Evolutionary conservation across 805 yeast species (phyloP).

Genomic region (Jamesozyma hellenica): DNA sequence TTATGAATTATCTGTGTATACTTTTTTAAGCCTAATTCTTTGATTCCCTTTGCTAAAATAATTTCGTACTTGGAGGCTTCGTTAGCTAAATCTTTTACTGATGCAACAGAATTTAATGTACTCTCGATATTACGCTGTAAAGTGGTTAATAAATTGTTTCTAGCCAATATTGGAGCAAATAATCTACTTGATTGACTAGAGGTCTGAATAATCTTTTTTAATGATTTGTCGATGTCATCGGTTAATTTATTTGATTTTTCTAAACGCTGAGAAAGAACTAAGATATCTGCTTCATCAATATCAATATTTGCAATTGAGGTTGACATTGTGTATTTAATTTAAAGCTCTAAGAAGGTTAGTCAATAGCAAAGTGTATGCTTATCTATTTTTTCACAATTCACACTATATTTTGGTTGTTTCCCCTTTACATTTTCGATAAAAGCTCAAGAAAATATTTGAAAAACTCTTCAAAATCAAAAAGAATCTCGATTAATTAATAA

Average conservation of each 20-base stretch:
- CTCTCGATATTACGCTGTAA: conserved; percentile 50
- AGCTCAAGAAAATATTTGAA: too few species aligned
- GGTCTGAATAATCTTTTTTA: conserved; percentile 36
- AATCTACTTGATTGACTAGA: conserved; percentile 31
- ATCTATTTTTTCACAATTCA: too few species aligned
- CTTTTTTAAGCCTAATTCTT: conserved; percentile 26
- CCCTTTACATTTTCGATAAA: too few species aligned
- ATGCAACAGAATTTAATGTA: conserved; percentile 38
- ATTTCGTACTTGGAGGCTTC: conserved; percentile 36
- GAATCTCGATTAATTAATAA: too few species aligned
- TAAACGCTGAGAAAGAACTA: conserved; percentile 69
- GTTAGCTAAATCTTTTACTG: conserved; percentile 41
- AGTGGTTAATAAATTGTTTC: conserved; percentile 46
- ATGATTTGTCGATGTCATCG: conserved; percentile 42
- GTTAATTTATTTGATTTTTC: conserved; percentile 49
- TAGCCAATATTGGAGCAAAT: conserved; percentile 61
- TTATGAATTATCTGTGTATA: conserved; percentile 35
- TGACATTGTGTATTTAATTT: too few species aligned
- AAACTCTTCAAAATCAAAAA: too few species aligned
- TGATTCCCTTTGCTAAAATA: conserved; percentile 27
- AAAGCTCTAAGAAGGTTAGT: too few species aligned
- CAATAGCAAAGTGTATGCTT: too few species aligned
- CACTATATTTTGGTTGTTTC: too few species aligned
- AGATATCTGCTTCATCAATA: conserved; percentile 72
- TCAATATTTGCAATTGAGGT: conserved; percentile 30